Conservation (phyloP, 345 rosid genomes). For the Melaleuca quinquenervia region DNA sequence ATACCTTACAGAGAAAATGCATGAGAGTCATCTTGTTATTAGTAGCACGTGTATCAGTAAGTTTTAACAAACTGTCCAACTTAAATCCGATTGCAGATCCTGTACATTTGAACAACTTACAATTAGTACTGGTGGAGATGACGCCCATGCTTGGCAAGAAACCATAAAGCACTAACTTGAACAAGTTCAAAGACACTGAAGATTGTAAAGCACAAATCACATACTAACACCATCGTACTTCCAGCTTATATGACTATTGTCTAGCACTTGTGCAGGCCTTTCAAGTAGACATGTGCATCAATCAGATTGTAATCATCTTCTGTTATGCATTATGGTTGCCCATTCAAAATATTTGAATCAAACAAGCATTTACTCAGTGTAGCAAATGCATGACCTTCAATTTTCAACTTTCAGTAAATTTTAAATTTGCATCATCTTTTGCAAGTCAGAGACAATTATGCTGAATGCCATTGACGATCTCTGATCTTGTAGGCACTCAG, state of each 20-base stretch:
- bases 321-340: background rate
- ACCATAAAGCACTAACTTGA: background rate
- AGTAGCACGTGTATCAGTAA: slow-evolving; percentile 83
- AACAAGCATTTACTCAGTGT: background rate
- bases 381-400: background rate
- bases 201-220: background rate
- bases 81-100: slow-evolving; percentile 99
- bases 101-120: slow-evolving; percentile 13
- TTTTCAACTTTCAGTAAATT: background rate
- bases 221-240: background rate
- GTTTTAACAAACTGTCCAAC: slow-evolving; percentile 93
- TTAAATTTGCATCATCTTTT: background rate
- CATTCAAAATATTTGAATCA: background rate
- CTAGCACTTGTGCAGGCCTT: background rate
- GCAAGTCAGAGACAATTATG: background rate
- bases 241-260: background rate
- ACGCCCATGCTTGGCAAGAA: background rate
- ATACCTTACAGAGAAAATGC: slow-evolving; percentile 98
- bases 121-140: background rate
- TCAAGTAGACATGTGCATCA: background rate
- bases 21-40: slow-evolving; percentile 94
- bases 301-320: background rate
- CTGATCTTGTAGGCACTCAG: background rate
- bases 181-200: background rate
- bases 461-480: background rate